These are phyloP conservation scores for Haplosporangium sp. DNA, from an alignment of 371 early-diverging fungal genomes.

Conservation along the genomic window DNA sequence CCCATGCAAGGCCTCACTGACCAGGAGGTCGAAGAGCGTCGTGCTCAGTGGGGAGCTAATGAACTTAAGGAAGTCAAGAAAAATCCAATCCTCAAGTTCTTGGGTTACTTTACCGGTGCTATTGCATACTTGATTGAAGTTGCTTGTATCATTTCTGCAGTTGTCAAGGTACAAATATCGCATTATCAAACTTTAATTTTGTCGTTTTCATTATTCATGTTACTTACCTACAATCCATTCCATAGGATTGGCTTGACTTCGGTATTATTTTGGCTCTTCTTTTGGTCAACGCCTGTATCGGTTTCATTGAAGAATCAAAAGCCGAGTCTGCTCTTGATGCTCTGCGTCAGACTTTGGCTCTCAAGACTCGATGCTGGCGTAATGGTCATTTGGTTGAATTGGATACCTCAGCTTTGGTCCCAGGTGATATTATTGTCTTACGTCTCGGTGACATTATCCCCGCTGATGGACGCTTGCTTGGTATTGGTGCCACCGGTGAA, in stretches of 20 bases:
- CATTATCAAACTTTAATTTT: no score
- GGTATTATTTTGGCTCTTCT: slow-evolving; percentile 86
- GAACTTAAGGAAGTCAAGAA: slow-evolving; percentile 85
- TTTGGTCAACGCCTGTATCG: slow-evolving; percentile 89
- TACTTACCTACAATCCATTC: slow-evolving; percentile 5
- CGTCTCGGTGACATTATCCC: slow-evolving; percentile 95
- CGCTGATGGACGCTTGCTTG: slow-evolving; percentile 90
- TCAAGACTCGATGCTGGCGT: slow-evolving; percentile 84
- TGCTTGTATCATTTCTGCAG: slow-evolving; percentile 69
- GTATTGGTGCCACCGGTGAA: slow-evolving; percentile 85
- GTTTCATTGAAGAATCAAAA: slow-evolving; percentile 88
- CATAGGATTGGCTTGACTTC: slow-evolving; percentile 85
- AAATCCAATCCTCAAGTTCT: slow-evolving; percentile 89
- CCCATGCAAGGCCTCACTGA: slow-evolving; percentile 72
- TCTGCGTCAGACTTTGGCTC: slow-evolving; percentile 77
- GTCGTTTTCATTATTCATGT: no score
- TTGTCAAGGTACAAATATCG: slow-evolving; percentile 19
- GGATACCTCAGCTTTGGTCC: slow-evolving; percentile 80
- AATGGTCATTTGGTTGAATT: slow-evolving; percentile 83
- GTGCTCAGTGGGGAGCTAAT: slow-evolving; percentile 73
- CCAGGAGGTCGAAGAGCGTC: slow-evolving; percentile 68
- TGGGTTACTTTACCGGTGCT: slow-evolving; percentile 89
- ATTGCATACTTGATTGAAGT: slow-evolving; percentile 91
- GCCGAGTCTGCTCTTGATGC: slow-evolving; percentile 93
- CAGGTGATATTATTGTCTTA: slow-evolving; percentile 91